phyloP scores from a whole-genome alignment of 2,329 filamentous ascomycete genomes.

The Neodidymelliopsis sp. region DNA sequence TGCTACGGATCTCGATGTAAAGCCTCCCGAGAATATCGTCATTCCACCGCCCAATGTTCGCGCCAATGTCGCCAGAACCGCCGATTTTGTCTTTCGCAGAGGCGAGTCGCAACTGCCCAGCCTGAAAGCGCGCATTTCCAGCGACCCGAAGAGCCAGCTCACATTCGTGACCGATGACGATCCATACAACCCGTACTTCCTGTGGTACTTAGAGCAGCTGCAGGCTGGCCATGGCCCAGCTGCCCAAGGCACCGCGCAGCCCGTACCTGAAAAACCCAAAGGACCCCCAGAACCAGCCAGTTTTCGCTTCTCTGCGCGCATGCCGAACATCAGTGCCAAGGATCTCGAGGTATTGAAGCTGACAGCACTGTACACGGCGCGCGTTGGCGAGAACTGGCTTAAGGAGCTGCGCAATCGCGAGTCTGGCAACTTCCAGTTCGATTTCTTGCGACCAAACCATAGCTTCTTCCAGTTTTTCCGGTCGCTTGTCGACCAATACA shows the following conservation, averaged over 20 bases:
- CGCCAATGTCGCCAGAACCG: constrained; percentile 88
- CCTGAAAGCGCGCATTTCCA: constrained; percentile 82
- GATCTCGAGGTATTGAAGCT: constrained; percentile 78
- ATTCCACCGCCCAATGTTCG: constrained; percentile 86
- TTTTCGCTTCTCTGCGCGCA: constrained; percentile 92
- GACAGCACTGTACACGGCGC: constrained; percentile 90
- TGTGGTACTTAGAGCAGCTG: constrained; percentile 89
- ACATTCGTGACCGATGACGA: constrained; percentile 83
- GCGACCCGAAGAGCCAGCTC: constrained; percentile 88
- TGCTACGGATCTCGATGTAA: constrained; percentile 50
- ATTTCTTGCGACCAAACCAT: constrained; percentile 94
- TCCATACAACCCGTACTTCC: constrained; percentile 86
- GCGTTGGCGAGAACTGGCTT: constrained; percentile 91
- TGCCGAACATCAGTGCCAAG: constrained; percentile 96
- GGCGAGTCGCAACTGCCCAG: constrained; percentile 77
- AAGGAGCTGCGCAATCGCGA: constrained; percentile 89
- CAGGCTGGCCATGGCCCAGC: constrained; percentile 78
- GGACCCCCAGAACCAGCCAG: constrained; percentile 85
- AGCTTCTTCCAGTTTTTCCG: constrained; percentile 97
- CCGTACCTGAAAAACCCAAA: constrained; percentile 69
- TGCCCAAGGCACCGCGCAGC: constrained; percentile 22
- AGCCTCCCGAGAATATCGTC: constrained; percentile 82
- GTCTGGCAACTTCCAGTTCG: constrained; percentile 90
- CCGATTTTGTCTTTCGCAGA: constrained; percentile 82
- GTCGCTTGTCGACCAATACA: constrained; percentile 91